Percentiles rank a stretch among this genome's conserved stretches.
Conservation (phyloP, 2,329 filamentous ascomycete species). For the Botryotinia globosa region DNA sequence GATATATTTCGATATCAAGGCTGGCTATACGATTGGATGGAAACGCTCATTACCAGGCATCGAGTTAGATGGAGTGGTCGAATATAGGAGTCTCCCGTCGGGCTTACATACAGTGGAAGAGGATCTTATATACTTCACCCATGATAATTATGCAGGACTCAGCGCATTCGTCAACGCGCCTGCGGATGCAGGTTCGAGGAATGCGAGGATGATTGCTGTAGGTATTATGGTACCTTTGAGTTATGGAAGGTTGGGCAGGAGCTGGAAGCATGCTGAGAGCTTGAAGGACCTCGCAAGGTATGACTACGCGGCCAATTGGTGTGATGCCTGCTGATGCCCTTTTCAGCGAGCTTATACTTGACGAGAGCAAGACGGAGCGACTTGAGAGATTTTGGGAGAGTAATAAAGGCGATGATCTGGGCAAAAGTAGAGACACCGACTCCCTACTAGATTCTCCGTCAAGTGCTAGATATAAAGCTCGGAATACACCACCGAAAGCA, state of each 20-base stretch:
- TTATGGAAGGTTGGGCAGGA: conserved; percentile 79
- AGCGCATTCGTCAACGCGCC: conserved; percentile 87
- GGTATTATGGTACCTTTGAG: conserved; percentile 84
- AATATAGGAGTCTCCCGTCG: conserved; percentile 94
- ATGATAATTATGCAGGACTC: conserved; percentile 78
- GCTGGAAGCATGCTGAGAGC: conserved; percentile 80
- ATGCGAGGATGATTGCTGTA: conserved; percentile 90
- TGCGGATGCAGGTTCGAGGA: conserved; percentile 73
- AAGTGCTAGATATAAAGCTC: conserved; percentile 46
- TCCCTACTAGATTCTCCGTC: conserved; percentile 40
- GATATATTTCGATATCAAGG: conserved; percentile 88
- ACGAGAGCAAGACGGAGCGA: conserved; percentile 59
- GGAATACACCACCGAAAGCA: conserved; percentile 35
- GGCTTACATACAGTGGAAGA: conserved; percentile 84
- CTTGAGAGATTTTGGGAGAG: conserved; percentile 81
- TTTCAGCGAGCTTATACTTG: conserved; percentile 57
- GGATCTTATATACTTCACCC: conserved; percentile 92
- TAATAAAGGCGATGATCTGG: conserved; percentile 44
- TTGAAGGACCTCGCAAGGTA: conserved; percentile 74
- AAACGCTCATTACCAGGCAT: conserved; percentile 69
- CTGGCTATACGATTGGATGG: conserved; percentile 89
- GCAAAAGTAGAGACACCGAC: conserved; percentile 28
- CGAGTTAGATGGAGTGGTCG: conserved; percentile 79
- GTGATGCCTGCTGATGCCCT: conserved; percentile 29
- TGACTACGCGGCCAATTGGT: conserved; percentile 25